Percentiles rank a stretch among this genome's conserved stretches.
Evolutionary conservation across 2,329 filamentous ascomycete genomes (phyloP).

Genomic region (Calonectria henricotiae): DNA sequence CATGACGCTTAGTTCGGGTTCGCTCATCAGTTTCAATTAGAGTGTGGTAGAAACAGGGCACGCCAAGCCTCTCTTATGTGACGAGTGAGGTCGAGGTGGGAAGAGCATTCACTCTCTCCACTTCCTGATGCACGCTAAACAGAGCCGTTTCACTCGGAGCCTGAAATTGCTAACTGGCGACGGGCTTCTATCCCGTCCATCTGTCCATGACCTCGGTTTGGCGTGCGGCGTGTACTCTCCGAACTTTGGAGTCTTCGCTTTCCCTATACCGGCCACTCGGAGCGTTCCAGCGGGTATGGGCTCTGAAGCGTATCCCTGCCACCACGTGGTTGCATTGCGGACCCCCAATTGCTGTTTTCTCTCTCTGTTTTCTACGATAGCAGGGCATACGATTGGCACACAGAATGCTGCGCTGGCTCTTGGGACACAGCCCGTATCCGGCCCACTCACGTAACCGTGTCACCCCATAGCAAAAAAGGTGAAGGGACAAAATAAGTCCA

Average conservation of each 20-base stretch:
- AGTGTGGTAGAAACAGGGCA: too few species aligned
- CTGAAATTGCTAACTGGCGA: neutral
- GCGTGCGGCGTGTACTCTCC: too few species aligned
- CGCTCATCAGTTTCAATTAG: too few species aligned
- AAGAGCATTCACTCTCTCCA: neutral
- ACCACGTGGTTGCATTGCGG: neutral
- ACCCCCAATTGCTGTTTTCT: neutral
- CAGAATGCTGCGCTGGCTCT: too few species aligned
- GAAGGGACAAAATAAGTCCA: too few species aligned
- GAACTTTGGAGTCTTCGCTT: too few species aligned
- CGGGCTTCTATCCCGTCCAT: neutral
- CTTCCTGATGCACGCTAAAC: neutral
- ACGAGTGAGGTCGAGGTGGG: too few species aligned
- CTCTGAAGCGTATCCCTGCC: neutral
- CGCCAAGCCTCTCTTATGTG: too few species aligned
- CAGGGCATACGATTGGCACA: neutral
- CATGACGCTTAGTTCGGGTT: too few species aligned
- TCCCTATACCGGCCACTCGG: neutral
- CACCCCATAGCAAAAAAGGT: too few species aligned
- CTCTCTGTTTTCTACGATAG: neutral
- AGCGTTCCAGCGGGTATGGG: constrained; percentile 1
- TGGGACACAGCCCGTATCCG: too few species aligned
- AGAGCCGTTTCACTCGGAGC: neutral
- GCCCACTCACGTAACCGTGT: too few species aligned
- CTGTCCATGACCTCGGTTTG: neutral